Percentiles rank a stretch among this genome's conserved stretches.
phyloP scores from a whole-genome alignment of 1,284 basidiomycete species.

The Xanthoconium separans region DNA sequence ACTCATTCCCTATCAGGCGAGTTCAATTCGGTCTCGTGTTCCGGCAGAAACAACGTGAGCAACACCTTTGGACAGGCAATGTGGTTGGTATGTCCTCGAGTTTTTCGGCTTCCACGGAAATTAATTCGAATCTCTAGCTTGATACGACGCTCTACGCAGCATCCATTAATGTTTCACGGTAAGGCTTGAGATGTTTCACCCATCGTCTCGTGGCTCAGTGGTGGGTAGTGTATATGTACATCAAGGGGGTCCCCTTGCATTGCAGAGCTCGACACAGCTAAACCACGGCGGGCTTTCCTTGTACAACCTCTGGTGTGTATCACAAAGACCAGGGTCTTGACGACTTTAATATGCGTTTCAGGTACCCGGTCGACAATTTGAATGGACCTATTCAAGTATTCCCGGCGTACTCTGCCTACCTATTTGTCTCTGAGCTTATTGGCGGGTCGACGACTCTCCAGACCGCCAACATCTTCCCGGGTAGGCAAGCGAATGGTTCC shows the following conservation, averaged over 20 bases:
- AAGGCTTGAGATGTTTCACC: conserved; percentile 3
- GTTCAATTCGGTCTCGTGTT: conserved; percentile 53
- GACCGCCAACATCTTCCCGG: conserved; percentile 49
- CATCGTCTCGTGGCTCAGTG: background rate
- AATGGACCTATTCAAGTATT: conserved; percentile 51
- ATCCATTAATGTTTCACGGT: conserved; percentile 49
- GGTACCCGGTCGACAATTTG: conserved; percentile 31
- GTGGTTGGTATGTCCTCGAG: conserved; percentile 40
- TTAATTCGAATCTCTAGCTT: conserved; percentile 19
- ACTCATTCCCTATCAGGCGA: conserved; percentile 36
- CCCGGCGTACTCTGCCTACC: conserved; percentile 48
- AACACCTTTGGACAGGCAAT: conserved; percentile 51
- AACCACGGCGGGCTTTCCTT: conserved; percentile 48
- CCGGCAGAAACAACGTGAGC: conserved; percentile 36
- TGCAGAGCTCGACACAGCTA: conserved; percentile 41
- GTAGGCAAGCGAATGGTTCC: conserved; percentile 48
- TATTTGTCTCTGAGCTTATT: conserved; percentile 49
- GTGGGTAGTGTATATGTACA: conserved; percentile 44
- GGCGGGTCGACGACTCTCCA: conserved; percentile 40
- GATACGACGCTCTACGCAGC: conserved; percentile 42
- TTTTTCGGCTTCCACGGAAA: background rate
- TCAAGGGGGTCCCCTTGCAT: conserved; percentile 49
- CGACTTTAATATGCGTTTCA: background rate
- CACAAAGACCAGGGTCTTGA: background rate
- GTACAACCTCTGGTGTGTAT: conserved; percentile 45